phyloP scores from a whole-genome alignment of 139 green algal species.

The Chlamydomonas incerta region DNA sequence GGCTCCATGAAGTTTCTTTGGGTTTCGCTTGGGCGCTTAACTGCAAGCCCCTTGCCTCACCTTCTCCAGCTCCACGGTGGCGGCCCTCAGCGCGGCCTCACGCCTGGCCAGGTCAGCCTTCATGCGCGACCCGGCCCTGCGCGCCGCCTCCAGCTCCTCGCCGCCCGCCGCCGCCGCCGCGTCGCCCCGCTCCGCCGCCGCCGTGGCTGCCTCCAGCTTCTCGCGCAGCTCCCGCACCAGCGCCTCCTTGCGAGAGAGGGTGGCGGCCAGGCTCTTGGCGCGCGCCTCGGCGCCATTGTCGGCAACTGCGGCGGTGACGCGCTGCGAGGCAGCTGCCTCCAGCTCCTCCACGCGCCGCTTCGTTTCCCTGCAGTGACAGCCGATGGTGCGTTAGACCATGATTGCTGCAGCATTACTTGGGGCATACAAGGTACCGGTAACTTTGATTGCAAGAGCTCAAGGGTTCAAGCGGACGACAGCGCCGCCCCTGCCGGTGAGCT shows the following conservation, averaged over 20 bases:
- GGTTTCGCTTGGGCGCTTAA: no score
- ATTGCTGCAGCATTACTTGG: no score
- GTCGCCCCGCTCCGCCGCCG: background rate
- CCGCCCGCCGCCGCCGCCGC: background rate
- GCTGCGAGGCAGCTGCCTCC: constrained; percentile 22
- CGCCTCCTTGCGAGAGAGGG: constrained; percentile 60
- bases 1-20: no score
- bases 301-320: background rate
- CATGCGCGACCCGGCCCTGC: constrained; percentile 18
- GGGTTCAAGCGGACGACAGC: no score
- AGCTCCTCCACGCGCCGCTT: constrained; percentile 47
- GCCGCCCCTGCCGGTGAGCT: no score
- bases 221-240: constrained; percentile 55
- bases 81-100: constrained; percentile 26
- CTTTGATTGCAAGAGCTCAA: no score
- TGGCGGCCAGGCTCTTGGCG: constrained; percentile 32
- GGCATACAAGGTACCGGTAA: no score
- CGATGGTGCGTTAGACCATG: no score
- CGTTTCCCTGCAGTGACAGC: constrained; percentile 53
- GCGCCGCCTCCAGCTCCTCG: constrained; percentile 44
- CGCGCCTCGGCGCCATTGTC: constrained; percentile 13
- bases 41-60: no score
- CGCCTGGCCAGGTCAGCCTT: constrained; percentile 38
- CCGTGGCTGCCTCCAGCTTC: constrained; percentile 41
- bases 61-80: constrained; percentile 35